Evolutionary conservation across 23 red algal species (phyloP).

Genomic region (Rhodosorus marinus): DNA sequence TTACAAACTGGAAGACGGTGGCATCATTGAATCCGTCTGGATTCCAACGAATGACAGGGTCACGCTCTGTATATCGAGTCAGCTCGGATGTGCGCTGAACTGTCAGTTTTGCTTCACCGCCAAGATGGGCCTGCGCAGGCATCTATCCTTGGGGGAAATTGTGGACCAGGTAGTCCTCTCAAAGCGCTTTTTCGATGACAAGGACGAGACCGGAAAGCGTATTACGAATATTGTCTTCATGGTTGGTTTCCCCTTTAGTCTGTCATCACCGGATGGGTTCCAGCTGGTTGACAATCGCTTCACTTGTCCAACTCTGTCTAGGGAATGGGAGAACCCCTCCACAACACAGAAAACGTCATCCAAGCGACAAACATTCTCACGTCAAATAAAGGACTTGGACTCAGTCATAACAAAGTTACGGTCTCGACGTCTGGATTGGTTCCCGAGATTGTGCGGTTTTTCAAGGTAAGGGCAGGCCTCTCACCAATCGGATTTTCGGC

Average conservation of each 20-base stretch:
- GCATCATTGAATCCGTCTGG: conserved; percentile 65
- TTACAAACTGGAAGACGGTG: conserved; percentile 17
- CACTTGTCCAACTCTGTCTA: no score
- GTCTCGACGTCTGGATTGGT: conserved; percentile 88
- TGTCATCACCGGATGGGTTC: not conserved
- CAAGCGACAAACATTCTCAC: conserved; percentile 49
- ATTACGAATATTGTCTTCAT: conserved; percentile 87
- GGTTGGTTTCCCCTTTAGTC: no score
- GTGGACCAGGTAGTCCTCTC: conserved; percentile 77
- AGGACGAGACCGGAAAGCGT: conserved; percentile 2
- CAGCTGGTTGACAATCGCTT: no score
- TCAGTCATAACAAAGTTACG: conserved; percentile 87
- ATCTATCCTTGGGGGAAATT: conserved; percentile 67
- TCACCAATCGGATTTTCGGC: no score
- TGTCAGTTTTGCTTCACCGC: conserved; percentile 96
- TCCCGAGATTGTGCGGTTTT: conserved; percentile 76
- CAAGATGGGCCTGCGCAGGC: conserved; percentile 38
- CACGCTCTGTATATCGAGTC: conserved; percentile 71
- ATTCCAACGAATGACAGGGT: conserved; percentile 62
- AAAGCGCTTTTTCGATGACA: conserved; percentile 38
- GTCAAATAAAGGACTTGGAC: conserved; percentile 33
- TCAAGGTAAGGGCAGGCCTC: no score
- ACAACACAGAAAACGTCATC: conserved; percentile 75
- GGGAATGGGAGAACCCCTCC: conserved; percentile 80
- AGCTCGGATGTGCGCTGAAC: conserved; percentile 74